Percentiles rank a stretch among this genome's conserved stretches.
Conservation (phyloP, 331 rosid genomes). For the Acacia pycnantha region DNA sequence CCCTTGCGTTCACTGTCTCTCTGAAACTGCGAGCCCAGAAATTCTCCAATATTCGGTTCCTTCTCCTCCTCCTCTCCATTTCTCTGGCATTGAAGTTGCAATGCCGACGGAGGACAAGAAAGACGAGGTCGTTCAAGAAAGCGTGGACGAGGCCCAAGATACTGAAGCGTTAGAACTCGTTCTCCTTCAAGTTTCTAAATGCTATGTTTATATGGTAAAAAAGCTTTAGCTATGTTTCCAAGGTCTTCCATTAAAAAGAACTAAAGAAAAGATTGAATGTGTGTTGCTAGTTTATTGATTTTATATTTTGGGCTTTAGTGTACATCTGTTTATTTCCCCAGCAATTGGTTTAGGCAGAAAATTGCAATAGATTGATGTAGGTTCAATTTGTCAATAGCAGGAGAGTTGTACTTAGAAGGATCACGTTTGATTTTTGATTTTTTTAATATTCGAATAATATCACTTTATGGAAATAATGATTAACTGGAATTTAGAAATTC, state of each 20-base stretch:
- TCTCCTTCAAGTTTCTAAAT: too few relatives aligned
- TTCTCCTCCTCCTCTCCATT: too few relatives aligned
- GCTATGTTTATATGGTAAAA: too few relatives aligned
- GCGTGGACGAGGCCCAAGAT: too few relatives aligned
- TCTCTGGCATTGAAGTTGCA: too few relatives aligned
- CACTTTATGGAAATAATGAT: neutral
- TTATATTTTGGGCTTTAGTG: neutral
- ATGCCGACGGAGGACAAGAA: too few relatives aligned
- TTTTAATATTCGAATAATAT: neutral
- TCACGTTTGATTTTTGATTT: neutral
- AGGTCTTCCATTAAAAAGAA: neutral
- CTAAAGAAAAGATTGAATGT: neutral
- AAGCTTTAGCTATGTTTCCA: neutral
- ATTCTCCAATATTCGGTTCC: too few relatives aligned
- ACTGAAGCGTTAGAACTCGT: too few relatives aligned
- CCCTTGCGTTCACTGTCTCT: too few relatives aligned
- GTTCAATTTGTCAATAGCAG: neutral
- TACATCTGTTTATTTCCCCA: constrained; percentile 15
- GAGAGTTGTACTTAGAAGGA: too few relatives aligned
- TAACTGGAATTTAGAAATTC: neutral
- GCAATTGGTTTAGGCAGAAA: constrained; percentile 11
- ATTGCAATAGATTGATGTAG: neutral
- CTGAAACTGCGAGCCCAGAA: too few relatives aligned
- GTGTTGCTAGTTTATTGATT: neutral
- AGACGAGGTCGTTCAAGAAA: too few relatives aligned